A percentile compares a stretch with the other conserved stretches of the same genome.
These are phyloP conservation scores for Aspergillus fructus DNA, from an alignment of 2,329 filamentous ascomycete genomes.

Conservation along the genomic window DNA sequence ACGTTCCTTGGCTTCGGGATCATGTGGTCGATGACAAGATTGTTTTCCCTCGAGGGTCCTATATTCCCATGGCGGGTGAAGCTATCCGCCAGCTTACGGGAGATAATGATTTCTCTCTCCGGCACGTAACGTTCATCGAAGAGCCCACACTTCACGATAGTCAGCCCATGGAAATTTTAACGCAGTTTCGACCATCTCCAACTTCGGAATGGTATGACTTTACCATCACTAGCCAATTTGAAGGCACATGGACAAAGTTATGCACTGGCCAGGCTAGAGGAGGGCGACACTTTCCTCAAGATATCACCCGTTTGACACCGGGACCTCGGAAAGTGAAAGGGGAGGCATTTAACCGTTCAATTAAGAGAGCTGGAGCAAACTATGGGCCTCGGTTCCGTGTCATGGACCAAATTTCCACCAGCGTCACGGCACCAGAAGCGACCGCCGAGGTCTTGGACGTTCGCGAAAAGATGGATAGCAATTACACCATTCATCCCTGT, in stretches of 20 bases:
- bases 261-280: slow-evolving; percentile 25
- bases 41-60: slow-evolving; percentile 10
- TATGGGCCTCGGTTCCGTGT: slow-evolving; percentile 18
- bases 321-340: neutral
- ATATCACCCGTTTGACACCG: neutral
- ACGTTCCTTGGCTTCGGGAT: slow-evolving; percentile 14
- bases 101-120: neutral
- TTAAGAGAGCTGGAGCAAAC: slow-evolving; percentile 13
- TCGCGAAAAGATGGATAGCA: slow-evolving; percentile 4
- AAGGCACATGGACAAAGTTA: slow-evolving; percentile 24
- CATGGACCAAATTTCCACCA: neutral
- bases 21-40: slow-evolving; percentile 8
- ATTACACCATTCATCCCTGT: slow-evolving; percentile 24
- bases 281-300: neutral
- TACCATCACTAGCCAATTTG: slow-evolving; percentile 23
- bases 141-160: slow-evolving; percentile 19
- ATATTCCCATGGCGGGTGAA: neutral
- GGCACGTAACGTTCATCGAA: neutral
- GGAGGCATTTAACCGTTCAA: slow-evolving; percentile 9
- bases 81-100: slow-evolving; percentile 5
- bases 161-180: slow-evolving; percentile 19
- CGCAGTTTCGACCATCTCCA: slow-evolving; percentile 12
- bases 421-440: neutral
- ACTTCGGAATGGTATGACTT: slow-evolving; percentile 29
- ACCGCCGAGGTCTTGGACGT: neutral